Percentiles rank a stretch among this genome's conserved stretches.
phyloP scores from a whole-genome alignment of 495 filamentous ascomycete species.

The Tuber magnatum region DNA sequence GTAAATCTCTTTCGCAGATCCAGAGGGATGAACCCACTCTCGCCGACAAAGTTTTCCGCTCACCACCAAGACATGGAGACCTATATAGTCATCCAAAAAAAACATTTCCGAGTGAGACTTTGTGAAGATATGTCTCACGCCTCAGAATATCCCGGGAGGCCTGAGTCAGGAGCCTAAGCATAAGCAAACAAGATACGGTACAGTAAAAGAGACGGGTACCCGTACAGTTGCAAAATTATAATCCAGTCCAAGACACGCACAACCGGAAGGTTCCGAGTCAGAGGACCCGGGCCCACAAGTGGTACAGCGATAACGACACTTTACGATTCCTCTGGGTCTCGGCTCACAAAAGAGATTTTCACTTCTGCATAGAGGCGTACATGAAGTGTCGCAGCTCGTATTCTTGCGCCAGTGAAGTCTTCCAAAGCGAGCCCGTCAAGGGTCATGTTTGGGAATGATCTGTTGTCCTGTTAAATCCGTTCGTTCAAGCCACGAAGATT shows the following conservation, averaged over 20 bases:
- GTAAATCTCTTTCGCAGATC: not conserved
- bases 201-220: not conserved
- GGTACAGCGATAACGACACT: not conserved
- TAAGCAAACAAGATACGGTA: not conserved
- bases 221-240: not conserved
- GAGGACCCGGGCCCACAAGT: not conserved
- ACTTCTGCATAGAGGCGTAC: not conserved
- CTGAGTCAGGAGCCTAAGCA: not conserved
- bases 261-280: not conserved
- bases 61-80: not conserved
- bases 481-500: not conserved
- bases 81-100: not conserved
- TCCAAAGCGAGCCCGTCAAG: not conserved
- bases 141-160: not conserved
- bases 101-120: conserved; percentile 2
- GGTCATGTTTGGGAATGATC: not conserved
- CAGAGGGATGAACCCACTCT: not conserved
- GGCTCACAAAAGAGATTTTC: conserved; percentile 1
- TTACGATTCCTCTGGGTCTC: not conserved
- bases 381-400: not conserved
- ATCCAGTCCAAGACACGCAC: conserved; percentile 2
- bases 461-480: not conserved
- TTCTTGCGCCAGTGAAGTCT: not conserved
- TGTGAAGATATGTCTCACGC: not conserved
- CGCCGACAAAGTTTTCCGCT: not conserved